Conservation (phyloP, 768 basidiomycete genomes). For the Rubroboletus satanas region DNA sequence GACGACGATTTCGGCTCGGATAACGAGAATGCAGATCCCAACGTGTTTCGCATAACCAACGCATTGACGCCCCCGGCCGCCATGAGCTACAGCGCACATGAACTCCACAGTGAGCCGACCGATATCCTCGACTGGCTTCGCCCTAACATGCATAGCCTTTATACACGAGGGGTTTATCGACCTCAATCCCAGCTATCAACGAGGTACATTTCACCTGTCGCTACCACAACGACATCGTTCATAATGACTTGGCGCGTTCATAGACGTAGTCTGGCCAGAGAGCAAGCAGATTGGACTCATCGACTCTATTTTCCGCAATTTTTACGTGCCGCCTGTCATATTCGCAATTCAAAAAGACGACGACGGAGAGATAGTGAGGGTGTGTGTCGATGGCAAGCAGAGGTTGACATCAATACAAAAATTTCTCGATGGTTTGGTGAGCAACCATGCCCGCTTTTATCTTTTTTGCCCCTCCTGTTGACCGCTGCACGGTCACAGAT, state of each 20-base stretch:
- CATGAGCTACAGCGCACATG: slow-evolving; percentile 39
- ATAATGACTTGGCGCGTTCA: background rate
- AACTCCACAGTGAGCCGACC: slow-evolving; percentile 43
- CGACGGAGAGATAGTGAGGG: slow-evolving; percentile 37
- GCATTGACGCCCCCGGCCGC: slow-evolving; percentile 40
- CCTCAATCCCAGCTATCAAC: slow-evolving; percentile 66
- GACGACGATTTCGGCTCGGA: slow-evolving; percentile 42
- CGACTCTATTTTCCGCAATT: slow-evolving; percentile 52
- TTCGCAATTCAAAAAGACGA: slow-evolving; percentile 42
- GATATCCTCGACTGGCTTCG: background rate
- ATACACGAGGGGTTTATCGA: slow-evolving; percentile 72
- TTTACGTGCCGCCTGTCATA: slow-evolving; percentile 50
- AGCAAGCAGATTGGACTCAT: slow-evolving; percentile 57
- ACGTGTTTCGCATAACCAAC: slow-evolving; percentile 42
- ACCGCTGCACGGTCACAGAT: slow-evolving; percentile 36
- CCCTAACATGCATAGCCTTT: slow-evolving; percentile 37
- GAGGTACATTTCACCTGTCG: slow-evolving; percentile 42
- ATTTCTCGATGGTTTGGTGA: slow-evolving; percentile 45
- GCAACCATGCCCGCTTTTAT: slow-evolving; percentile 3
- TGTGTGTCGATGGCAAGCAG: slow-evolving; percentile 55
- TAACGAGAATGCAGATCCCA: slow-evolving; percentile 36
- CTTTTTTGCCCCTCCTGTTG: background rate
- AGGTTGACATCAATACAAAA: slow-evolving; percentile 45
- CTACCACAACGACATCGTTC: background rate
- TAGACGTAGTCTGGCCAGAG: slow-evolving; percentile 77